Conservation (phyloP, 2,329 filamentous ascomycete species). For the Phialophora verrucosa region DNA sequence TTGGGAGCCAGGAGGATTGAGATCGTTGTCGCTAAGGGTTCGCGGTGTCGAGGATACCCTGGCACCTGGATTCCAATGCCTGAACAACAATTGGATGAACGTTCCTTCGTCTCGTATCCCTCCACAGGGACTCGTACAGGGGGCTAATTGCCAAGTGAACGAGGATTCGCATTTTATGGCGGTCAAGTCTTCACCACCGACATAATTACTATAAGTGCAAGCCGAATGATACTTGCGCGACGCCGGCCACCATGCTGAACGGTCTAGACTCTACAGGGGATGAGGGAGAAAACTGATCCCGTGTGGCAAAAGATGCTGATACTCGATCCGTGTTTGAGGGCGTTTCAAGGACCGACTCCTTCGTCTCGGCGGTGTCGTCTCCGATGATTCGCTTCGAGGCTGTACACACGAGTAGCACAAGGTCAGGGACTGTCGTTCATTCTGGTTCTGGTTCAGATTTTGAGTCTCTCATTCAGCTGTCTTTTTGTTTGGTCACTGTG, state of each 20-base stretch:
- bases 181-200: neutral
- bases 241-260: neutral
- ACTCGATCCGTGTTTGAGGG: constrained; percentile 1
- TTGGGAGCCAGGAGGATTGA: too few species aligned
- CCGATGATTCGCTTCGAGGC: neutral
- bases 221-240: neutral
- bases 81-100: too few species aligned
- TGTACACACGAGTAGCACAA: neutral
- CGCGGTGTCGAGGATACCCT: too few species aligned
- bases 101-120: too few species aligned
- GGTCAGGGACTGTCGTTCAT: neutral
- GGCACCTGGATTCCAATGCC: too few species aligned
- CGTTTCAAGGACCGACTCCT: constrained; percentile 4
- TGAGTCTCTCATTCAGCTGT: constrained; percentile 19
- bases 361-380: neutral
- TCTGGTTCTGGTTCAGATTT: neutral
- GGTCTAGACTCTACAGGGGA: neutral
- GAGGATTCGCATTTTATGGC: neutral
- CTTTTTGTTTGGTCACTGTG: constrained; percentile 6
- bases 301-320: constrained; percentile 1
- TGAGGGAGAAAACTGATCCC: neutral
- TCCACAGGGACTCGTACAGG: neutral
- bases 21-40: too few species aligned
- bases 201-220: neutral
- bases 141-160: neutral